Conservation (phyloP, 495 filamentous ascomycete genomes). For the Tuber melanosporum region DNA sequence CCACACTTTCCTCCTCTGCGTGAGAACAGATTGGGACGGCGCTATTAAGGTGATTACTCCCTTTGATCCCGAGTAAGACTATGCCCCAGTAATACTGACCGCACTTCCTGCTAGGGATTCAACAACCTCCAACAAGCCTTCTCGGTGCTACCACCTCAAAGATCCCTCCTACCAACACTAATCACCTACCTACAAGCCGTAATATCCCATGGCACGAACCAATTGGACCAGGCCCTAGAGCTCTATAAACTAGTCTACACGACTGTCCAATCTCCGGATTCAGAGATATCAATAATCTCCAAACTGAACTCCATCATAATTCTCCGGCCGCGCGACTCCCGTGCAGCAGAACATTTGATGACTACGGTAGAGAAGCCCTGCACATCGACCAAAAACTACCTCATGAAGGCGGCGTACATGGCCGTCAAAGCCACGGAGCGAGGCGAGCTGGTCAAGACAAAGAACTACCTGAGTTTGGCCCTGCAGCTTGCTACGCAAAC, state of each 20-base stretch:
- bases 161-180: constrained; percentile 45
- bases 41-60: constrained; percentile 44
- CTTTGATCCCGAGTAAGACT: constrained; percentile 32
- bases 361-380: constrained; percentile 62
- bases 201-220: constrained; percentile 70
- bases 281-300: constrained; percentile 69
- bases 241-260: constrained; percentile 57
- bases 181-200: constrained; percentile 65
- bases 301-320: constrained; percentile 78
- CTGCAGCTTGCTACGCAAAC: constrained; percentile 47
- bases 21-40: constrained; percentile 57
- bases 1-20: constrained; percentile 54
- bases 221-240: constrained; percentile 57
- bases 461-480: constrained; percentile 64
- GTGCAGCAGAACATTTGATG: constrained; percentile 52
- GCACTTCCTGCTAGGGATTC: constrained; percentile 49
- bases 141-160: constrained; percentile 45
- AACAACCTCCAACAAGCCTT: constrained; percentile 41
- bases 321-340: constrained; percentile 57
- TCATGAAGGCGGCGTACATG: constrained; percentile 70
- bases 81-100: constrained; percentile 46
- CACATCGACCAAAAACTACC: constrained; percentile 59
- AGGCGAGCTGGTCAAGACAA: constrained; percentile 59
- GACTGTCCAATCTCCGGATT: constrained; percentile 47
- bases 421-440: constrained; percentile 61